phyloP scores from a whole-genome alignment of 2,329 filamentous ascomycete genomes.

The Sordariomycetes sp. region DNA sequence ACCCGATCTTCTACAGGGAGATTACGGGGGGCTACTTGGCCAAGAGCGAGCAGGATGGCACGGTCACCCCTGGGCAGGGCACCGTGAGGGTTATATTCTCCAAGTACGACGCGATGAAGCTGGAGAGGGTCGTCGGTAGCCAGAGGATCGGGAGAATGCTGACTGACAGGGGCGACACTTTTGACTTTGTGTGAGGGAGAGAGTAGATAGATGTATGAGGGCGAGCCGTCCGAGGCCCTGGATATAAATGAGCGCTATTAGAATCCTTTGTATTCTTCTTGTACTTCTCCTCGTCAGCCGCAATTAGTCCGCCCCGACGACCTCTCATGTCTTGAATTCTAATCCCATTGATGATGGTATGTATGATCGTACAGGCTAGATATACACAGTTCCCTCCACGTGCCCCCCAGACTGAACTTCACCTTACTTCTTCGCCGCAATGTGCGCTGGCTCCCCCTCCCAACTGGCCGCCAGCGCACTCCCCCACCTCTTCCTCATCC shows the following conservation, averaged over 20 bases:
- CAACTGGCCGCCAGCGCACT: slow-evolving; percentile 7
- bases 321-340: neutral
- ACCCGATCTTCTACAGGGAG: slow-evolving; percentile 69
- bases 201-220: neutral
- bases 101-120: slow-evolving; percentile 75
- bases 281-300: neutral
- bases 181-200: slow-evolving; percentile 76
- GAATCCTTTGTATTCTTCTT: neutral
- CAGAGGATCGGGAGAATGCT: slow-evolving; percentile 76
- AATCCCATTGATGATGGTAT: neutral
- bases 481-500: slow-evolving; percentile 19
- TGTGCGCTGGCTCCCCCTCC: slow-evolving; percentile 8
- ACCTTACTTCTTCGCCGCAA: slow-evolving; percentile 6
- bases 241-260: too few relatives aligned
- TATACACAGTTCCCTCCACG: neutral
- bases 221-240: too few relatives aligned
- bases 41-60: slow-evolving; percentile 42
- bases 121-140: slow-evolving; percentile 79
- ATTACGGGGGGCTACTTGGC: slow-evolving; percentile 55
- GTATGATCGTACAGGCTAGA: neutral
- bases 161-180: slow-evolving; percentile 72
- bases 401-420: neutral
- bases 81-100: slow-evolving; percentile 59
- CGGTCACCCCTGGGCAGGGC: slow-evolving; percentile 43
- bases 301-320: neutral